Evolutionary conservation across 805 yeast species (phyloP).

Genomic region (Metschnikowia drakensbergensis): DNA sequence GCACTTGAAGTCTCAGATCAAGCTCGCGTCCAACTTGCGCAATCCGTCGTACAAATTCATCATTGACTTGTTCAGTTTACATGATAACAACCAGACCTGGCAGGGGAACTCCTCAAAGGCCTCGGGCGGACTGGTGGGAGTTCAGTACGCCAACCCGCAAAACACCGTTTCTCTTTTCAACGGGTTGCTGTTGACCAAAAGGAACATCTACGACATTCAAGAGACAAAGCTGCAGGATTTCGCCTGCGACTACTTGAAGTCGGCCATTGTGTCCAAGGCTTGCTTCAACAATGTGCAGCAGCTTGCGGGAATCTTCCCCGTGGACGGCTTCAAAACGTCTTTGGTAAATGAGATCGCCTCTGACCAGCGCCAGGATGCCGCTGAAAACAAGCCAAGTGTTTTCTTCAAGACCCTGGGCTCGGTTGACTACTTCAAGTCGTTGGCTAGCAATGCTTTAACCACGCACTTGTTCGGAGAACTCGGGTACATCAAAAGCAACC

Average conservation of each 20-base stretch:
- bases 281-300: conserved; percentile 18
- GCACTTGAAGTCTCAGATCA: conserved; percentile 43
- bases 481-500: conserved; percentile 46
- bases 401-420: conserved; percentile 37
- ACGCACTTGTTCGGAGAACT: conserved; percentile 46
- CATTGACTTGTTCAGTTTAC: conserved; percentile 27
- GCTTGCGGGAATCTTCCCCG: conserved; percentile 12
- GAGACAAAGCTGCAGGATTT: conserved; percentile 48
- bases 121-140: conserved; percentile 51
- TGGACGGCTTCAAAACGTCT: conserved; percentile 48
- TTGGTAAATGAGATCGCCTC: conserved; percentile 51
- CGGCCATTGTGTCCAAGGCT: conserved; percentile 29
- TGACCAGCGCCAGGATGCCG: conserved; percentile 27
- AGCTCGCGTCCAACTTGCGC: conserved; percentile 43
- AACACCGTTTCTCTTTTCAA: conserved; percentile 28
- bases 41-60: conserved; percentile 43
- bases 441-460: conserved; percentile 45
- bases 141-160: conserved; percentile 28
- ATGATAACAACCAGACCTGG: conserved; percentile 49
- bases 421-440: conserved; percentile 36
- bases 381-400: conserved; percentile 15
- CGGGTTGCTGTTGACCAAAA: conserved; percentile 60
- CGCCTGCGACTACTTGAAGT: conserved; percentile 29
- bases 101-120: conserved; percentile 53
- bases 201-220: conserved; percentile 50